These are phyloP conservation scores for Neotropicomus parvogracilis DNA, from an alignment of 1,284 basidiomycete genomes.

Conservation along the genomic window DNA sequence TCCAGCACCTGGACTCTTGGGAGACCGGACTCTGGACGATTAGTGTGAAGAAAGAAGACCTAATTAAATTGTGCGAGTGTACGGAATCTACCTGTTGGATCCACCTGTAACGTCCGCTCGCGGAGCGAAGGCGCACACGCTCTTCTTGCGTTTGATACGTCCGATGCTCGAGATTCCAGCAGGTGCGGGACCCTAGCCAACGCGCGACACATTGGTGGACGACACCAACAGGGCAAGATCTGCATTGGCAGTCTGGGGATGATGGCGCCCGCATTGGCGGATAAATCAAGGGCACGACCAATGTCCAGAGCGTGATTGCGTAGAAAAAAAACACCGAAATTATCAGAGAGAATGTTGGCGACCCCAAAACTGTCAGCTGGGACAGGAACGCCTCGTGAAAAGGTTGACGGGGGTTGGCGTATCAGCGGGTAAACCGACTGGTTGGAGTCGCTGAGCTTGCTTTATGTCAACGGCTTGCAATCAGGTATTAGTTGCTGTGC, in stretches of 20 bases:
- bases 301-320: conserved; percentile 10
- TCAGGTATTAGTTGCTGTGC: conserved; percentile 2
- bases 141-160: conserved; percentile 11
- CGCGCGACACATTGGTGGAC: conserved; percentile 8
- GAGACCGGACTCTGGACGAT: too few relatives aligned
- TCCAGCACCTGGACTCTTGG: conserved; percentile 4
- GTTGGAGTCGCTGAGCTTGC: not conserved
- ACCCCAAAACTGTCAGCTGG: conserved; percentile 35
- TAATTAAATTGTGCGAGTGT: conserved; percentile 6
- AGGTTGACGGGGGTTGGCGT: conserved; percentile 7
- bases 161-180: conserved; percentile 6
- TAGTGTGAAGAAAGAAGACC: not conserved
- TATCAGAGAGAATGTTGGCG: conserved; percentile 1
- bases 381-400: conserved; percentile 24
- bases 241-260: conserved; percentile 6
- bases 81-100: conserved; percentile 7
- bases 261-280: not conserved
- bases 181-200: conserved; percentile 20
- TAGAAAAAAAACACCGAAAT: not conserved
- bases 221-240: not conserved
- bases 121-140: conserved; percentile 20
- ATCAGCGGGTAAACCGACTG: conserved; percentile 12
- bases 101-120: conserved; percentile 18
- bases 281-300: conserved; percentile 4
- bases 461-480: conserved; percentile 32